These are phyloP conservation scores for Neurospora hispaniola DNA, from an alignment of 495 filamentous ascomycete species.

Conservation along the genomic window DNA sequence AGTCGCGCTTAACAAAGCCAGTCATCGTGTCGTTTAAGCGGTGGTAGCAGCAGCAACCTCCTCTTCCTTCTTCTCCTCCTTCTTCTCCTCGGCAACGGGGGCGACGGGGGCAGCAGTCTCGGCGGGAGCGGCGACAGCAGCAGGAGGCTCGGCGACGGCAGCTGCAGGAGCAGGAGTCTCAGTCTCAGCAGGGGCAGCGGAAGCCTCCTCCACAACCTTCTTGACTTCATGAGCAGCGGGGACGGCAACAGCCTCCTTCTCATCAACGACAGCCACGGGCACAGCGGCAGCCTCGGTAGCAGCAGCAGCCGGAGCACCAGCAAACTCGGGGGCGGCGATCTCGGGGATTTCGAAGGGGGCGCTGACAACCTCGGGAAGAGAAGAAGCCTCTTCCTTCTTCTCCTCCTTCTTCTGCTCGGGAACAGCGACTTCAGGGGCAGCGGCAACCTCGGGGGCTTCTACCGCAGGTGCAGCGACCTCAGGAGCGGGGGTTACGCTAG, in stretches of 20 bases:
- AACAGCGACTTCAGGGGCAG: neutral
- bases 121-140: slow-evolving; percentile 1
- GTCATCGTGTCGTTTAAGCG: slow-evolving; percentile 1
- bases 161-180: neutral
- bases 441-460: neutral
- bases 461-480: neutral
- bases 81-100: slow-evolving; percentile 7
- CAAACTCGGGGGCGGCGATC: neutral
- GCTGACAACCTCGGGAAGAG: slow-evolving; percentile 10
- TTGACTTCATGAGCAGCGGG: neutral
- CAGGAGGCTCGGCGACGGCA: neutral
- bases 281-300: slow-evolving; percentile 36
- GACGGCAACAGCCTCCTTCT: slow-evolving; percentile 8
- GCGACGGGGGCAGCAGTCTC: slow-evolving; percentile 3
- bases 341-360: neutral
- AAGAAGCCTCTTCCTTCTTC: slow-evolving; percentile 30
- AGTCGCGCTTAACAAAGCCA: neutral
- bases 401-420: slow-evolving; percentile 34
- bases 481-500: neutral
- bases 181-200: slow-evolving; percentile 4
- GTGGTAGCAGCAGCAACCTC: slow-evolving; percentile 1
- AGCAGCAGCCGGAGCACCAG: slow-evolving; percentile 50
- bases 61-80: slow-evolving; percentile 11
- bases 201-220: slow-evolving; percentile 3
- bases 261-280: slow-evolving; percentile 9